These are phyloP conservation scores for Ceriops decandra DNA, from an alignment of 345 rosid genomes.

Conservation along the genomic window DNA sequence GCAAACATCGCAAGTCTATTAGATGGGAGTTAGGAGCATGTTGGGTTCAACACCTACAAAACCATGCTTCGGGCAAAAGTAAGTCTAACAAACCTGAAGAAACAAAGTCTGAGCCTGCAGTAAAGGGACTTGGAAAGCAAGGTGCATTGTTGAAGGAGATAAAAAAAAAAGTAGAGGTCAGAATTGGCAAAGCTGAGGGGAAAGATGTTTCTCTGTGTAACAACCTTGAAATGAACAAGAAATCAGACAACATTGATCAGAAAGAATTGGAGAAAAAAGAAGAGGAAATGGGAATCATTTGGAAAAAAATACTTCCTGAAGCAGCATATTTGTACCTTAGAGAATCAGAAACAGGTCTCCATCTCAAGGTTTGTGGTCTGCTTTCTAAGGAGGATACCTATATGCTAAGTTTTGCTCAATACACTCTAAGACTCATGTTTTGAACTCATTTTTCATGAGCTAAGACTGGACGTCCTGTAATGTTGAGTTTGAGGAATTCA, in stretches of 20 bases:
- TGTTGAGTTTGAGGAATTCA: not conserved
- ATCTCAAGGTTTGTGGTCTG: conserved; percentile 31
- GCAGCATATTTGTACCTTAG: conserved; percentile 32
- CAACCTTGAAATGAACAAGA: conserved; percentile 41
- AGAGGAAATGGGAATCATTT: conserved; percentile 56
- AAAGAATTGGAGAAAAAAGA: conserved; percentile 61
- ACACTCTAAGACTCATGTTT: not conserved
- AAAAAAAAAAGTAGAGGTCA: conserved; percentile 70
- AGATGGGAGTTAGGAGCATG: conserved; percentile 40
- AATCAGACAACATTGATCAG: conserved; percentile 42
- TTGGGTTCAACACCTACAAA: conserved; percentile 37
- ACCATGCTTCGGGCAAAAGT: conserved; percentile 55
- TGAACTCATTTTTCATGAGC: conserved; percentile 1
- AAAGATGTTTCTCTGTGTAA: conserved; percentile 44
- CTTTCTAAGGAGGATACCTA: conserved; percentile 2
- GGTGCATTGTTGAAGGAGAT: conserved; percentile 86
- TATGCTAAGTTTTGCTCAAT: conserved; percentile 16
- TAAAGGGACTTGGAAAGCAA: conserved; percentile 97
- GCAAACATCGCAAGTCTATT: conserved; percentile 16
- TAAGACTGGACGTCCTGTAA: too few relatives aligned
- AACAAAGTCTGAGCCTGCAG: conserved; percentile 70
- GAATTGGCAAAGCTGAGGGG: conserved; percentile 55
- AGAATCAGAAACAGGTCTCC: conserved; percentile 39
- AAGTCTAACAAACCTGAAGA: conserved; percentile 71
- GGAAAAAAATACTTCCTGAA: conserved; percentile 35